A percentile compares a stretch with the other conserved stretches of the same genome.
phyloP scores from a whole-genome alignment of 1,284 basidiomycete species.

The Cryptococcus sp. region DNA sequence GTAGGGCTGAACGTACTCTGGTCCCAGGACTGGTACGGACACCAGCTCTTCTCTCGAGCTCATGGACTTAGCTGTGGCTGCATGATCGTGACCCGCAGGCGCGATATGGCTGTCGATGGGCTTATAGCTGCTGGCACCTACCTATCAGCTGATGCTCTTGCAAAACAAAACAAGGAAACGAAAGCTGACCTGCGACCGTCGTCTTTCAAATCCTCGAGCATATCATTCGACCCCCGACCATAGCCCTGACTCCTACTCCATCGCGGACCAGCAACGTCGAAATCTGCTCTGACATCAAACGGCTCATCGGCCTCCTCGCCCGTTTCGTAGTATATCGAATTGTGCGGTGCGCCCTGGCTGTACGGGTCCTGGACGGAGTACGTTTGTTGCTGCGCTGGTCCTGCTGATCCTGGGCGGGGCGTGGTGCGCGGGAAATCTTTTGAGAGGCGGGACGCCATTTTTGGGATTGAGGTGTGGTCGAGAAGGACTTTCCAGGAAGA shows the following conservation, averaged over 20 bases:
- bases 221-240: constrained; percentile 52
- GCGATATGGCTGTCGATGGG: constrained; percentile 36
- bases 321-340: constrained; percentile 31
- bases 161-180: neutral
- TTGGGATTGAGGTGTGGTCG: no score
- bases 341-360: neutral
- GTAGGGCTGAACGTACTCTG: constrained; percentile 58
- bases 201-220: neutral
- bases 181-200: constrained; percentile 28
- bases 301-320: constrained; percentile 56
- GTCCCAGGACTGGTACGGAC: constrained; percentile 80
- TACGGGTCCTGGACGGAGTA: neutral
- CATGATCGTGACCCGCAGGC: constrained; percentile 18
- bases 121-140: constrained; percentile 24
- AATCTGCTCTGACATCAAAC: constrained; percentile 87
- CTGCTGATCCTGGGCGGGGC: neutral
- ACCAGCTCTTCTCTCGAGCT: constrained; percentile 71
- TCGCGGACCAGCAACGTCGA: constrained; percentile 80
- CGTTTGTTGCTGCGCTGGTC: neutral
- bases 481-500: no score
- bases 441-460: constrained; percentile 3
- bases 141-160: neutral
- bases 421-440: constrained; percentile 3
- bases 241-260: constrained; percentile 61
- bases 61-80: constrained; percentile 51